Evolutionary conservation across 495 filamentous ascomycete genomes (phyloP).

Genomic region (Xylaria cubensis): DNA sequence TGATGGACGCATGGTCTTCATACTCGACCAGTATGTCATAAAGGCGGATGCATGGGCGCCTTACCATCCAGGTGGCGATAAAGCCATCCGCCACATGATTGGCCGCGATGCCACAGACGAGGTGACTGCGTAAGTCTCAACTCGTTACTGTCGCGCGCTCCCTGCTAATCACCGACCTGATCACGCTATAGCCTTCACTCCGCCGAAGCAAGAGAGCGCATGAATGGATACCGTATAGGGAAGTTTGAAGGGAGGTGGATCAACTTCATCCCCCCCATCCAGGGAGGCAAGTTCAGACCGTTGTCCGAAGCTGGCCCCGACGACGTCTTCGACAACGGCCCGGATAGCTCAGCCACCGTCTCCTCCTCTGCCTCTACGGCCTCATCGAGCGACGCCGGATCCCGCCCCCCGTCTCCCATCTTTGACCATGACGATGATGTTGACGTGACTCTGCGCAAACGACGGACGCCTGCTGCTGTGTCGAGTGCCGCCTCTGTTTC

Average conservation of each 20-base stretch:
- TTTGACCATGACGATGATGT: conserved; percentile 72
- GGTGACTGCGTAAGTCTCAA: conserved; percentile 77
- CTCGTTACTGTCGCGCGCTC: not conserved
- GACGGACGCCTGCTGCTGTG: conserved; percentile 24
- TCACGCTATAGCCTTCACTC: conserved; percentile 75
- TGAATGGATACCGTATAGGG: conserved; percentile 86
- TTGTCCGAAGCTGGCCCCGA: conserved; percentile 50
- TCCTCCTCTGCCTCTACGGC: conserved; percentile 33
- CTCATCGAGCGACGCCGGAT: conserved; percentile 51
- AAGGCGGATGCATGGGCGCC: conserved; percentile 87
- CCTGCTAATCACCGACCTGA: conserved; percentile 8
- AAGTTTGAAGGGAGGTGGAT: conserved; percentile 80
- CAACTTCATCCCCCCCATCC: conserved; percentile 91
- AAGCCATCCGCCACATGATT: conserved; percentile 93
- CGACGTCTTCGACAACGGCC: conserved; percentile 50
- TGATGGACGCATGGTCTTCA: conserved; percentile 80
- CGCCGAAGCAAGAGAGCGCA: conserved; percentile 72
- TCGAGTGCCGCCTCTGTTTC: conserved; percentile 47
- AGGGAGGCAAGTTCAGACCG: conserved; percentile 82
- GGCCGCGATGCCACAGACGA: conserved; percentile 97
- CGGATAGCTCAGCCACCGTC: conserved; percentile 44
- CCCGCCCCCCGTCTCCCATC: conserved; percentile 65
- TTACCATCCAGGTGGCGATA: conserved; percentile 92
- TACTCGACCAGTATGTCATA: conserved; percentile 80
- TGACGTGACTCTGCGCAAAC: conserved; percentile 42